phyloP scores from a whole-genome alignment of 106 monocot genomes.

The Dendrobium catenatum region DNA sequence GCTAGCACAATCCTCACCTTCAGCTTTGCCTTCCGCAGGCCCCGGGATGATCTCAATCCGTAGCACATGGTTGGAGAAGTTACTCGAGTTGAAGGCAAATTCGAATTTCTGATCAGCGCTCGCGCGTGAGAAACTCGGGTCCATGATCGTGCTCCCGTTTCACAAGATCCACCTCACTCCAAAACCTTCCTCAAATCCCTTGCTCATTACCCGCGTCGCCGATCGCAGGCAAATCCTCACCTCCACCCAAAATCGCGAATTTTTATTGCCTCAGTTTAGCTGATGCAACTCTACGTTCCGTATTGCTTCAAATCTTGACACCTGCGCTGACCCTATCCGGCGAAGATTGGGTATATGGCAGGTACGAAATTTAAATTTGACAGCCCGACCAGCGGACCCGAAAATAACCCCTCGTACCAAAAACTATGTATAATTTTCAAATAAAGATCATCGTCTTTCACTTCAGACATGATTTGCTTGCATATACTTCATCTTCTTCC shows the following conservation, averaged over 20 bases:
- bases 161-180: not conserved
- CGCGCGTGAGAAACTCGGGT: constrained; percentile 29
- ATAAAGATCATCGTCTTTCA: too few species aligned
- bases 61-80: constrained; percentile 83
- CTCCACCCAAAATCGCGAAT: not conserved
- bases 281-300: too few species aligned
- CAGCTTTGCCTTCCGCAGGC: constrained; percentile 35
- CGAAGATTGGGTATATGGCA: too few species aligned
- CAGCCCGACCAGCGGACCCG: too few species aligned
- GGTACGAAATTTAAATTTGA: too few species aligned
- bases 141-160: constrained; percentile 21
- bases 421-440: too few species aligned
- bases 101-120: constrained; percentile 60
- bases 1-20: constrained; percentile 38
- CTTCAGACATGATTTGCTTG: too few species aligned
- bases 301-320: too few species aligned
- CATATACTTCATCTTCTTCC: too few species aligned
- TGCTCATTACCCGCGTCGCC: not conserved
- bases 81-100: constrained; percentile 93
- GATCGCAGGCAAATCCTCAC: not conserved
- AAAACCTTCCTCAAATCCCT: not conserved
- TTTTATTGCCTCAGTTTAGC: too few species aligned
- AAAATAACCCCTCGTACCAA: too few species aligned
- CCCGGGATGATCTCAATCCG: constrained; percentile 84
- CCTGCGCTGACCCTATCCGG: too few species aligned